phyloP scores from a whole-genome alignment of 2,329 filamentous ascomycete genomes.

The Trichoderma citrinoviride region DNA sequence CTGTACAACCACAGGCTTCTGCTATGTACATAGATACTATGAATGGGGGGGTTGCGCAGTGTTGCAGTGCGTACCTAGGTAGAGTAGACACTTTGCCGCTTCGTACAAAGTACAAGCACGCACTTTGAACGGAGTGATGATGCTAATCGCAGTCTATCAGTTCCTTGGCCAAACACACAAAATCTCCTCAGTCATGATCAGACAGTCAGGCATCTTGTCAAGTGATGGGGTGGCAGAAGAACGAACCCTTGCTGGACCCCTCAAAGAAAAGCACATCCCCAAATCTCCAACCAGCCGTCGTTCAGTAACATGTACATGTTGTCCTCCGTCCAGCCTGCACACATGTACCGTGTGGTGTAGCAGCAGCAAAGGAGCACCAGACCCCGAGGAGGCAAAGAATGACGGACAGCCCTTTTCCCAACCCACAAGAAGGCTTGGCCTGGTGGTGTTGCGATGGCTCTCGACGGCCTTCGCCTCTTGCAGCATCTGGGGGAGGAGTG shows the following conservation, averaged over 20 bases:
- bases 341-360: no score
- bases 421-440: no score
- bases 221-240: slow-evolving; percentile 5
- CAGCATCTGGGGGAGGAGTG: neutral
- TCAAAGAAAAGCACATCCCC: neutral
- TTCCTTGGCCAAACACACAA: neutral
- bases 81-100: neutral
- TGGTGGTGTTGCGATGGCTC: neutral
- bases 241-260: neutral
- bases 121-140: neutral
- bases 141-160: neutral
- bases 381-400: no score
- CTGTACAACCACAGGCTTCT: neutral
- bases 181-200: neutral
- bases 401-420: no score
- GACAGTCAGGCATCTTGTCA: neutral
- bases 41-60: neutral
- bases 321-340: neutral
- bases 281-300: neutral
- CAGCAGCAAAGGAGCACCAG: no score
- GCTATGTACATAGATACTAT: no score
- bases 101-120: neutral
- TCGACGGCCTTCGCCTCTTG: neutral
- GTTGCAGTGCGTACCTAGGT: neutral
- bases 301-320: no score